A percentile compares a stretch with the other conserved stretches of the same genome.
phyloP scores from a whole-genome alignment of 2,329 filamentous ascomycete genomes.

The Diaporthe sp. region DNA sequence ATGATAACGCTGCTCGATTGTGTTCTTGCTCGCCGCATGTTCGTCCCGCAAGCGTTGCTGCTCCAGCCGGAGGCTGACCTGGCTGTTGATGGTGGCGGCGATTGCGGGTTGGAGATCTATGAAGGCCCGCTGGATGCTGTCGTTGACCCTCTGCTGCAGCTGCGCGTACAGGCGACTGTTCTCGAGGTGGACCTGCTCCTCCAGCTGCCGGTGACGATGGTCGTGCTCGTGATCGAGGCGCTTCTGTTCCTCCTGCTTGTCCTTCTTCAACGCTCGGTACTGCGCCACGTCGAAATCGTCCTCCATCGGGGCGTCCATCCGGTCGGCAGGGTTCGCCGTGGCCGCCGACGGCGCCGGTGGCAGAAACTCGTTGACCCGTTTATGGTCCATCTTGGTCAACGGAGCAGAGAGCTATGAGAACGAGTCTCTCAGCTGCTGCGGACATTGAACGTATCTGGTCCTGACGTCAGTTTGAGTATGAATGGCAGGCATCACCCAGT shows the following conservation, averaged over 20 bases:
- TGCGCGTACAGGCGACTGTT: slow-evolving; percentile 26
- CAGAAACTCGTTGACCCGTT: slow-evolving; percentile 31
- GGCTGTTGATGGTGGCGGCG: slow-evolving; percentile 26
- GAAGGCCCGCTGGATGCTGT: slow-evolving; percentile 30
- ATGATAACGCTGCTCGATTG: slow-evolving; percentile 27
- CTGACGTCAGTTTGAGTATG: not conserved
- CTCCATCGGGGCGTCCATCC: slow-evolving; percentile 6
- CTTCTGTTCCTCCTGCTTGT: slow-evolving; percentile 32
- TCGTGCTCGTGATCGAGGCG: slow-evolving; percentile 26
- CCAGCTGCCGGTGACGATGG: slow-evolving; percentile 11
- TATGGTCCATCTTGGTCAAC: slow-evolving; percentile 24
- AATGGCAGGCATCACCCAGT: not conserved
- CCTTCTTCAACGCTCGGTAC: slow-evolving; percentile 29
- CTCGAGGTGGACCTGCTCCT: slow-evolving; percentile 26
- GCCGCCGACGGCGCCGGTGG: not conserved
- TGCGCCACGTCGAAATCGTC: slow-evolving; percentile 31
- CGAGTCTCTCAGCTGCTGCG: too few relatives aligned
- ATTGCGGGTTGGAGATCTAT: slow-evolving; percentile 25
- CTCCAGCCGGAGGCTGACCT: slow-evolving; percentile 30
- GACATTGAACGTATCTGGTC: not conserved
- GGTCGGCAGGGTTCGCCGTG: not conserved
- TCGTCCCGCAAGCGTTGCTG: slow-evolving; percentile 30
- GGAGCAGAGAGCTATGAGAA: not conserved
- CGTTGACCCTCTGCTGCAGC: slow-evolving; percentile 30
- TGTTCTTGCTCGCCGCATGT: slow-evolving; percentile 24